Evolutionary conservation across 495 filamentous ascomycete species (phyloP), one percentile per base, ranked within the genome.

Genomic region (Penicillium turbatum): DNA sequence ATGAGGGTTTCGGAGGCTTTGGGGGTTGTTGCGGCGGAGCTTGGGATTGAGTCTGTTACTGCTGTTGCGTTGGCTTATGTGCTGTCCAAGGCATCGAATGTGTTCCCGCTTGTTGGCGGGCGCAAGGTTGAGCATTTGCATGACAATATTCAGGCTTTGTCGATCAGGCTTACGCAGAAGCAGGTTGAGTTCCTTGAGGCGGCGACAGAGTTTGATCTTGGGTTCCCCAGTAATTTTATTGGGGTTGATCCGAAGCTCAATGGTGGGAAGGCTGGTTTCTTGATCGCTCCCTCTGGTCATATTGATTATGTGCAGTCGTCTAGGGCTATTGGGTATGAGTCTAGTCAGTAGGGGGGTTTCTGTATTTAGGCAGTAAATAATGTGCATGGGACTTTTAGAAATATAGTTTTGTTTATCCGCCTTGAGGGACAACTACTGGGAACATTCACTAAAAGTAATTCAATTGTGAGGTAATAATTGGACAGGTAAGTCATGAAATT

Each of bases 21-120:
- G 6, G 73, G 74, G 21, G 72, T 68, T 8, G 72, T 88, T 15
- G 81, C 80, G 0, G 70, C 65, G 13, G 70, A 72, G 54, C 78
- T 82, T 54, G 72, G 72, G 9, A 56, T 64, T 17, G 68, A 72
- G 50, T 61, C 47, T 57, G 43, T 85, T 32, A 82, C 80, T 10
- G 76, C 75, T 43, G 67, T 90, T 35, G 87, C 88, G 2, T 66
- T 90, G 46, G 87, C 88, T 3, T 91, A 91, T 66, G 83, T 91
- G 5, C 77, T 84, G 65, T 76, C 80, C 64, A 90, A 90, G 67
- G 73, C 84, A 11, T 83, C 86, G 0, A 86, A 90, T 56, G 85
- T 89, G 21, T 91, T 89, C 66, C 87, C 87, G 8, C 83, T 92
- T 48, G 76, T 89, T 19, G 87, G 87, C 12, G 82, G 82, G 3